Base-by-base conservation (phyloP, 1,284 basidiomycete genomes). In the Sporisorium scitamineum region DNA sequence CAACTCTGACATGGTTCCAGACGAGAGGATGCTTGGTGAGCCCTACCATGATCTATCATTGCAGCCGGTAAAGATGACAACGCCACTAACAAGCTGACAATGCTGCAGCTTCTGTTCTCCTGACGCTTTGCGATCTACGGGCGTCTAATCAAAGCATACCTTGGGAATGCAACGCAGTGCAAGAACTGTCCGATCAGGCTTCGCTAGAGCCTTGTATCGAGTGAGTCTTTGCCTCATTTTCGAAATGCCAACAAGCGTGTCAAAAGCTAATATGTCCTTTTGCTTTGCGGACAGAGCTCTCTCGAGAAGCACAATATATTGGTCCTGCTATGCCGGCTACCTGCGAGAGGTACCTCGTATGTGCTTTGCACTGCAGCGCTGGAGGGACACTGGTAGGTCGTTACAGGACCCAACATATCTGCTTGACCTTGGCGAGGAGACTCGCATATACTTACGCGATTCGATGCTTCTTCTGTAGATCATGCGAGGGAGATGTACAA, bases 321-420 rank as follows among this genome's bases (percentile, higher is more conserved):
- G 76, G 76, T 72, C 73, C 4, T 63, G 60, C 56, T 78, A 76
- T 41, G 63, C 73, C 4, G 76, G 76, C 16, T 76, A 78, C 31
- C 44, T 76, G 8, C 56, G 76, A 45, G 73, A 79, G 20, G 42
- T 79, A 3, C 70, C 70, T 5, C 65, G 61, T 14, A 53, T 76
- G 52, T 79, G 76, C 44, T 73, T 67, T 29, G 58, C 65, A 20
- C 24, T 79, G 27, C 61, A 67, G 50, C 59, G 76, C 3, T 66
- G 60, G 69, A 61, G 53, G 27, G 64, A 76, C 39, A 54, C 61
- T 4, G 73, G 68, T 77, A 52, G 9, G 69, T 29, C n/a, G 26
- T 14, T 29, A 22, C 20, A 5, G 13, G 29, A 37, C 2, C 31
- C n/a, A 37, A 1, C 14, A 32, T 3, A 20, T 24, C 29, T 8